Percentiles rank a stretch among this genome's conserved stretches.
These are phyloP conservation scores for Trichoderma virens DNA, from an alignment of 495 filamentous ascomycete species.

Conservation along the genomic window DNA sequence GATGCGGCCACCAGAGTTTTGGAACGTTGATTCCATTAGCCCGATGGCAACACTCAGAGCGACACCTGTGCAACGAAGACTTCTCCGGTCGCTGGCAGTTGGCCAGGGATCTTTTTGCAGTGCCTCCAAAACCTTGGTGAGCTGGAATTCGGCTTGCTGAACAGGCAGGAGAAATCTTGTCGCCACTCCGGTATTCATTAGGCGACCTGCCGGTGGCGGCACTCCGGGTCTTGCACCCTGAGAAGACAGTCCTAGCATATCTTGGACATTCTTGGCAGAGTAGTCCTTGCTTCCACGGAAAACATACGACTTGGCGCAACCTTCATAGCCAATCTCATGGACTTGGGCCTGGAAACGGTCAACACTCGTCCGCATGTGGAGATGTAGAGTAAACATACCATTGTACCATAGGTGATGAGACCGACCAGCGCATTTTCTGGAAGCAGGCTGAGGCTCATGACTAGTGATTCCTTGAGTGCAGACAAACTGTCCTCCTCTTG, in stretches of 20 bases:
- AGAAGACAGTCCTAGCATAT: conserved; percentile 83
- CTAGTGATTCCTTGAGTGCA: conserved; percentile 89
- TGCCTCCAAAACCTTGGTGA: conserved; percentile 94
- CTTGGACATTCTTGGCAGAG: conserved; percentile 89
- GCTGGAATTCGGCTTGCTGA: conserved; percentile 94
- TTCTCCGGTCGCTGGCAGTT: conserved; percentile 86
- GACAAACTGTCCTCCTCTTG: conserved; percentile 97
- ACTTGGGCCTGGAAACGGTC: conserved; percentile 66
- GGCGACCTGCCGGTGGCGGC: conserved; percentile 60
- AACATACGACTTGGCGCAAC: conserved; percentile 99
- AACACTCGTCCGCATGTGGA: neutral
- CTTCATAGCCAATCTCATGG: conserved; percentile 95
- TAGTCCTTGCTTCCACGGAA: conserved; percentile 99
- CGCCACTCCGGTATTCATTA: conserved; percentile 68
- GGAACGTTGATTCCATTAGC: conserved; percentile 87
- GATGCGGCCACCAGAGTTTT: conserved; percentile 88
- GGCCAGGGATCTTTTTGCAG: conserved; percentile 98
- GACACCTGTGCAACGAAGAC: conserved; percentile 89
- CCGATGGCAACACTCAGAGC: conserved; percentile 93
- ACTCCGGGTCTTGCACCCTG: conserved; percentile 68
- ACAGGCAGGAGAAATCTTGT: conserved; percentile 91
- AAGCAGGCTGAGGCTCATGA: conserved; percentile 93
- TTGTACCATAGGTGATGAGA: conserved; percentile 92
- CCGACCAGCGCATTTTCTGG: conserved; percentile 92
- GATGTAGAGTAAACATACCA: conserved; percentile 50